Percentiles rank a stretch among this genome's conserved stretches.
phyloP scores from a whole-genome alignment of 306 rosid genomes.

The Erythrophleum fordii region DNA sequence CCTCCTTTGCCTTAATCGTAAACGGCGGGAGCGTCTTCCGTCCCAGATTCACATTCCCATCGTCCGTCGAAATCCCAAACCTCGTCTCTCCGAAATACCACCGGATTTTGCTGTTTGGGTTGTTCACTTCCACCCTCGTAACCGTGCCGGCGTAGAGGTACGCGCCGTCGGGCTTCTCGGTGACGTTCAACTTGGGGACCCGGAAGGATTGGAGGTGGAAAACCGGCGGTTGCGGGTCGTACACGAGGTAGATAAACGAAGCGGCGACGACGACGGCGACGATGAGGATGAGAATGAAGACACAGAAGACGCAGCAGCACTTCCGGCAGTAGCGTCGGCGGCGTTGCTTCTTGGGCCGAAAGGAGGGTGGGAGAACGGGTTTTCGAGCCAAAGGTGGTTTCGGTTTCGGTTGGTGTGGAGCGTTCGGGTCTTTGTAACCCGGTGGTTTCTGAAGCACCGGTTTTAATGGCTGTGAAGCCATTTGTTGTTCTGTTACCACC shows the following conservation, averaged over 20 bases:
- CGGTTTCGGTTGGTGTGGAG: neutral
- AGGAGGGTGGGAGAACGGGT: neutral
- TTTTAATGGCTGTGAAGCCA: constrained; percentile 48
- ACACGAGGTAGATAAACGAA: constrained; percentile 60
- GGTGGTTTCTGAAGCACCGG: constrained; percentile 81
- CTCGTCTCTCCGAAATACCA: constrained; percentile 44
- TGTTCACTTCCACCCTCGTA: constrained; percentile 58
- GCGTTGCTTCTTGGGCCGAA: neutral
- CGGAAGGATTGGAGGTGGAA: constrained; percentile 65
- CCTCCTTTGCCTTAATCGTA: constrained; percentile 41
- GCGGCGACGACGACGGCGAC: constrained; percentile 41
- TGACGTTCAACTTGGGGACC: constrained; percentile 50
- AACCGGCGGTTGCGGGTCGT: constrained; percentile 60
- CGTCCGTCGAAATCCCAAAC: constrained; percentile 7
- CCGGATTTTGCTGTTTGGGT: constrained; percentile 50
- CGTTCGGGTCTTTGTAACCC: constrained; percentile 53
- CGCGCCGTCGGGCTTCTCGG: constrained; percentile 44
- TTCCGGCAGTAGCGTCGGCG: constrained; percentile 40
- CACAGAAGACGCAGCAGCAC: constrained; percentile 60
- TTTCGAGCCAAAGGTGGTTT: constrained; percentile 43
- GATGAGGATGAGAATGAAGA: constrained; percentile 47
- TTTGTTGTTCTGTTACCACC: constrained; percentile 15
- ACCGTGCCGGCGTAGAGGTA: constrained; percentile 55
- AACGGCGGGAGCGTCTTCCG: constrained; percentile 37
- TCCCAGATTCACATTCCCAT: constrained; percentile 41